Evolutionary conservation across 805 yeast species (phyloP).

Genomic region (Wickerhamiella alocasiicola): DNA sequence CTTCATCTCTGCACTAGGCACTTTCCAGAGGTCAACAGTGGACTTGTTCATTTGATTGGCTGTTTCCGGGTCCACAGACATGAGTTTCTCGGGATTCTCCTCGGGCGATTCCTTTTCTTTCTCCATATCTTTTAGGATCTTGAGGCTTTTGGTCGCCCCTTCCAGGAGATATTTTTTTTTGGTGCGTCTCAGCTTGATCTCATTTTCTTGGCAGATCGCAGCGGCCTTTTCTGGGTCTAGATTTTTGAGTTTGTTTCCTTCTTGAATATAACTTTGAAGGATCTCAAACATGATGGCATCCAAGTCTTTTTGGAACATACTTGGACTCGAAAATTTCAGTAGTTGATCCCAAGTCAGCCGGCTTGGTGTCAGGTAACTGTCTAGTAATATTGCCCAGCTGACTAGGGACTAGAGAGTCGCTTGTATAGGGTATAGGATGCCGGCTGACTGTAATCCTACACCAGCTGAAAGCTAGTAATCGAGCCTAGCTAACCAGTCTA

Average conservation of each 20-base stretch:
- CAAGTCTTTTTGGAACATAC: slow-evolving; percentile 9
- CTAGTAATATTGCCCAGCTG: too few species aligned
- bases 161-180: slow-evolving; percentile 53
- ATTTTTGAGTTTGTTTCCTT: slow-evolving; percentile 26
- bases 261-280: slow-evolving; percentile 22
- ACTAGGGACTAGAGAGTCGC: too few species aligned
- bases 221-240: slow-evolving; percentile 17
- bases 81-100: slow-evolving; percentile 25
- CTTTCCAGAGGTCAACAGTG: slow-evolving; percentile 58
- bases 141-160: slow-evolving; percentile 48
- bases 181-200: slow-evolving; percentile 52
- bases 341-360: neutral
- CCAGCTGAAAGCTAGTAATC: too few species aligned
- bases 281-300: slow-evolving; percentile 22
- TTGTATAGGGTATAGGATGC: too few species aligned
- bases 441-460: too few species aligned
- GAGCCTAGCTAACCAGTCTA: too few species aligned
- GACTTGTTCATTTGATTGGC: slow-evolving; percentile 62
- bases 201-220: slow-evolving; percentile 44
- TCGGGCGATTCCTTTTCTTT: slow-evolving; percentile 47
- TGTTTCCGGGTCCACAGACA: slow-evolving; percentile 45
- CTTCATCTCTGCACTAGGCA: slow-evolving; percentile 18
- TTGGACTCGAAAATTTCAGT: neutral
- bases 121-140: slow-evolving; percentile 33
- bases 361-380: too few species aligned